phyloP scores from a whole-genome alignment of 148 eudicot species.

The Rhododendron molle region DNA sequence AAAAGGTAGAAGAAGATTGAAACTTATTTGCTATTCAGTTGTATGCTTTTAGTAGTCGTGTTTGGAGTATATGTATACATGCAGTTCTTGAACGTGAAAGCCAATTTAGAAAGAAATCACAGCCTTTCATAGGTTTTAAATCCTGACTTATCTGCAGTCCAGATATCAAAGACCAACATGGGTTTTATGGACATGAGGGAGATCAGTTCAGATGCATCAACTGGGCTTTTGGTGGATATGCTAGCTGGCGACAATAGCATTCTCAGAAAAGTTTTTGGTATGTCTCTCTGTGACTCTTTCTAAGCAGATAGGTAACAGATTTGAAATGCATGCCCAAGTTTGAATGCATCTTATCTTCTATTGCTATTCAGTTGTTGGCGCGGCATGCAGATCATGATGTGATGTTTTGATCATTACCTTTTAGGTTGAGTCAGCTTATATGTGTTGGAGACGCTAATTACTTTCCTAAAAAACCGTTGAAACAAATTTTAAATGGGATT shows the following conservation, averaged over 20 bases:
- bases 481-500: not conserved
- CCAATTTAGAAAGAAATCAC: not conserved
- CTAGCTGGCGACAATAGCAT: constrained; percentile 74
- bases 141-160: constrained; percentile 90
- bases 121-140: constrained; percentile 18
- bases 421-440: not conserved
- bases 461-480: not conserved
- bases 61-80: not conserved
- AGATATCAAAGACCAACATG: constrained; percentile 75
- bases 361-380: not conserved
- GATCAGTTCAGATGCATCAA: constrained; percentile 42
- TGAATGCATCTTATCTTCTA: not conserved
- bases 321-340: not conserved
- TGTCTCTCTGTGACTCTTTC: constrained; percentile 17
- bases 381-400: not conserved
- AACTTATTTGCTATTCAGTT: not conserved
- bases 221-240: constrained; percentile 62
- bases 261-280: constrained; percentile 83
- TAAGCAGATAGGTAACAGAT: not conserved
- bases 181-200: constrained; percentile 76
- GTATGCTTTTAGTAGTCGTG: not conserved
- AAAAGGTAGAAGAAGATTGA: constrained; percentile 47
- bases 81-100: not conserved
- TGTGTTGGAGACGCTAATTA: not conserved
- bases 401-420: not conserved